phyloP scores from a whole-genome alignment of 1,139 yeast species.

The Saccharomycopsis hybrid region DNA sequence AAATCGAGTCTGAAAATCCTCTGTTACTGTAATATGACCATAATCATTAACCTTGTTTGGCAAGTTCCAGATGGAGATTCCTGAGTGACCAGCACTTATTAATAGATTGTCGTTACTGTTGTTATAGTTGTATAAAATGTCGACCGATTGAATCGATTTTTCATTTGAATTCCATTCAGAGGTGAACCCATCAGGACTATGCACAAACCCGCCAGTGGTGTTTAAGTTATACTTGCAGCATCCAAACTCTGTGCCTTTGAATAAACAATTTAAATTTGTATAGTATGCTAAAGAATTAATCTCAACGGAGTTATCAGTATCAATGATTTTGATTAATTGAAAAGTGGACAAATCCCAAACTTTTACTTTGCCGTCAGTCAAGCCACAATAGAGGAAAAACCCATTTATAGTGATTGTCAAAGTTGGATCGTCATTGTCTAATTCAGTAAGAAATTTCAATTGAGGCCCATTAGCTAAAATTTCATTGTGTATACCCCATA shows the following conservation, averaged over 20 bases:
- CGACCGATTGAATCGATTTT: conserved; percentile 20
- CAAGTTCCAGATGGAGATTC: conserved; percentile 19
- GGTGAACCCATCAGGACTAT: not conserved
- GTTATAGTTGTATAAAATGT: conserved; percentile 16
- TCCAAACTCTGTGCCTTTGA: conserved; percentile 36
- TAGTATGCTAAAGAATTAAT: conserved; percentile 47
- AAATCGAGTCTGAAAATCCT: too few relatives aligned
- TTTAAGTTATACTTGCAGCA: conserved; percentile 39
- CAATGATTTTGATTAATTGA: conserved; percentile 59
- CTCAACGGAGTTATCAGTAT: conserved; percentile 40
- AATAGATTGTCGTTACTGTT: conserved; percentile 10
- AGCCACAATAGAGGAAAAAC: conserved; percentile 72
- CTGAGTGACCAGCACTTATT: conserved; percentile 20
- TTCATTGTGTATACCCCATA: conserved; percentile 47
- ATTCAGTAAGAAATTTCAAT: conserved; percentile 27
- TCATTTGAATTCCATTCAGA: conserved; percentile 46
- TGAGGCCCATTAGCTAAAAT: conserved; percentile 26
- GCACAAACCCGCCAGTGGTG: too few relatives aligned
- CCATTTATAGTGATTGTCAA: conserved; percentile 60
- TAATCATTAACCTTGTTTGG: conserved; percentile 1
- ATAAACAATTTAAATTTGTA: conserved; percentile 29
- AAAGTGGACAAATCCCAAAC: conserved; percentile 81
- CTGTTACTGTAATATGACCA: too few relatives aligned
- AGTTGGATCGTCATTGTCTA: conserved; percentile 66
- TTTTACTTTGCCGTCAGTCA: conserved; percentile 63